These are phyloP conservation scores for Yamadazyma friedrichii DNA, from an alignment of 1,139 yeast genomes.

Conservation along the genomic window DNA sequence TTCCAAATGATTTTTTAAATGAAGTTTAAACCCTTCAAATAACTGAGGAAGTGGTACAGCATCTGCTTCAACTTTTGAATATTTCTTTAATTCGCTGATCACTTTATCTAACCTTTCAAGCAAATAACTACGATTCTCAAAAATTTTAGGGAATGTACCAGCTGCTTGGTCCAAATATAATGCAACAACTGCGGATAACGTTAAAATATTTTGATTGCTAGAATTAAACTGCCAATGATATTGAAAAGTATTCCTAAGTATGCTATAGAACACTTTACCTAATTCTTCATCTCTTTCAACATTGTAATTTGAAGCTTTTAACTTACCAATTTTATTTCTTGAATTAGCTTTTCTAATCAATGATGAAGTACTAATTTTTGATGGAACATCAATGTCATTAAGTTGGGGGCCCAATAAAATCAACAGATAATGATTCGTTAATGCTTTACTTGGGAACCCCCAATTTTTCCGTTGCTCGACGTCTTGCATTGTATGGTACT, in stretches of 20 bases:
- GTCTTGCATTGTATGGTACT: slow-evolving; percentile 12
- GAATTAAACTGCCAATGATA: slow-evolving; percentile 3
- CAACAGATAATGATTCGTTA: slow-evolving; percentile 10
- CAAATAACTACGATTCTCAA: slow-evolving; percentile 9
- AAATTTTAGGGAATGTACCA: slow-evolving; percentile 6
- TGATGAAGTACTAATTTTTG: slow-evolving; percentile 12
- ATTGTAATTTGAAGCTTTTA: background rate
- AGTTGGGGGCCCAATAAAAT: slow-evolving; percentile 20
- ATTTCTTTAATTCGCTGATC: slow-evolving; percentile 9
- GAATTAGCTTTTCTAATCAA: slow-evolving; percentile 11
- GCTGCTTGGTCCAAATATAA: slow-evolving; percentile 9
- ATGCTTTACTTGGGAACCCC: slow-evolving; percentile 14
- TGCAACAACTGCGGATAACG: slow-evolving; percentile 12
- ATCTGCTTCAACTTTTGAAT: slow-evolving; percentile 5
- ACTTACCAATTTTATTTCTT: background rate
- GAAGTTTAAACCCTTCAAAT: slow-evolving; percentile 10
- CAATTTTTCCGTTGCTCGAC: slow-evolving; percentile 11
- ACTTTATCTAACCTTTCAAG: slow-evolving; percentile 9
- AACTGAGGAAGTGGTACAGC: slow-evolving; percentile 11
- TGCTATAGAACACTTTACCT: slow-evolving; percentile 15
- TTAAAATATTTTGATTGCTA: background rate
- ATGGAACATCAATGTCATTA: slow-evolving; percentile 11
- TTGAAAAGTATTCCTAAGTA: slow-evolving; percentile 18
- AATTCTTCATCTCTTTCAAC: slow-evolving; percentile 17
- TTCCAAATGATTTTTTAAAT: slow-evolving; percentile 14